Percentiles rank a stretch among this genome's conserved stretches.
These are phyloP conservation scores for Diaporthe batatas DNA, from an alignment of 2,329 filamentous ascomycete species.

Conservation along the genomic window DNA sequence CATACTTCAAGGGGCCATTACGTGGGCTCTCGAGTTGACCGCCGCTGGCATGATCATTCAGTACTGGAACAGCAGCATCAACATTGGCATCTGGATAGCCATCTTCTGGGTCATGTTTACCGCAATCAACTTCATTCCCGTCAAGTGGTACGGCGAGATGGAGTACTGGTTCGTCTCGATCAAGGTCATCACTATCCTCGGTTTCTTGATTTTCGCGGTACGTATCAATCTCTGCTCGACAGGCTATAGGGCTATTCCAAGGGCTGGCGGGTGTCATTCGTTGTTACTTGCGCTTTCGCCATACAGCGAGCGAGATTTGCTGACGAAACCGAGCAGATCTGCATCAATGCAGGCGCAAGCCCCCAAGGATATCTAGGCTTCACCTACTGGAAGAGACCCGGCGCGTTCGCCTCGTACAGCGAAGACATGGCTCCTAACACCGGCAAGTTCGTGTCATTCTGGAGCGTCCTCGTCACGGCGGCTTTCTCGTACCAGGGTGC, in stretches of 20 bases:
- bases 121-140: conserved; percentile 76
- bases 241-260: not conserved
- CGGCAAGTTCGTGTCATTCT: conserved; percentile 77
- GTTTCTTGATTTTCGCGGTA: conserved; percentile 78
- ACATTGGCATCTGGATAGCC: conserved; percentile 78
- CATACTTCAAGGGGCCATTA: conserved; percentile 65
- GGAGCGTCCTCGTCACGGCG: conserved; percentile 76
- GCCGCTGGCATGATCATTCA: conserved; percentile 81
- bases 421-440: conserved; percentile 48
- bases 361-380: conserved; percentile 80
- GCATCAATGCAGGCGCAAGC: conserved; percentile 79
- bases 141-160: conserved; percentile 80
- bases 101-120: conserved; percentile 81
- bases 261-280: not conserved
- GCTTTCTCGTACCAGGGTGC: conserved; percentile 80
- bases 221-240: not conserved
- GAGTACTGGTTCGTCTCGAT: conserved; percentile 85
- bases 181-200: conserved; percentile 81
- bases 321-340: conserved; percentile 60
- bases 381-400: conserved; percentile 76
- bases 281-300: not conserved
- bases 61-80: conserved; percentile 75
- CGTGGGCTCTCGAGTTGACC: conserved; percentile 79
- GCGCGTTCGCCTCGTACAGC: conserved; percentile 68
- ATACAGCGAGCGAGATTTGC: not conserved